phyloP scores from a whole-genome alignment of 257 asterid genomes.

The Nicotiana benthamiana region DNA sequence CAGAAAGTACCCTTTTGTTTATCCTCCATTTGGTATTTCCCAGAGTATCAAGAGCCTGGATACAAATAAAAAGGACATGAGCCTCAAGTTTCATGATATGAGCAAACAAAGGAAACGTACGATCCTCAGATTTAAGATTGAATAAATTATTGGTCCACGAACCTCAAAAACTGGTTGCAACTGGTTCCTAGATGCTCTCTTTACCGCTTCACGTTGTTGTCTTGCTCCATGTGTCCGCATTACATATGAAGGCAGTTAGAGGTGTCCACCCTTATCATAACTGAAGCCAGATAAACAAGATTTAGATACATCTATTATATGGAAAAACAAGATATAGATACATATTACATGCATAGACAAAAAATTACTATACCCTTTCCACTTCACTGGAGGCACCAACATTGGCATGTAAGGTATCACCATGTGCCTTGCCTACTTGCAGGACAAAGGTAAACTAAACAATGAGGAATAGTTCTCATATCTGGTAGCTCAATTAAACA shows the following conservation, averaged over 20 bases:
- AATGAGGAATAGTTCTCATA: background rate
- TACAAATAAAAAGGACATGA: slow-evolving; percentile 8
- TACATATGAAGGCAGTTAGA: slow-evolving; percentile 76
- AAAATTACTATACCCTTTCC: slow-evolving; percentile 63
- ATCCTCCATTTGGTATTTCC: slow-evolving; percentile 95
- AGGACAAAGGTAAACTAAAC: slow-evolving; percentile 4
- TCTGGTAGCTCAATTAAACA: background rate
- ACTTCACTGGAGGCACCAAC: slow-evolving; percentile 88
- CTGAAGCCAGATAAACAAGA: slow-evolving; percentile 28
- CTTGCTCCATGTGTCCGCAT: slow-evolving; percentile 97
- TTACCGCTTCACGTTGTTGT: slow-evolving; percentile 84
- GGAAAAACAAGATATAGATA: background rate
- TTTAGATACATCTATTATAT: background rate
- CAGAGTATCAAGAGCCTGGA: slow-evolving; percentile 88
- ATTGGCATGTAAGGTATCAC: slow-evolving; percentile 98
- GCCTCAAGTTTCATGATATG: slow-evolving; percentile 1
- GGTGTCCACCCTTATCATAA: slow-evolving; percentile 85
- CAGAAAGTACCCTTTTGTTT: slow-evolving; percentile 67
- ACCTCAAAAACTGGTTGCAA: slow-evolving; percentile 80
- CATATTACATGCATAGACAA: background rate
- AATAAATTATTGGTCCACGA: slow-evolving; percentile 11
- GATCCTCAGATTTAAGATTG: slow-evolving; percentile 6
- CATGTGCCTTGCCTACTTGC: slow-evolving; percentile 85
- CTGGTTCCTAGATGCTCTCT: slow-evolving; percentile 56
- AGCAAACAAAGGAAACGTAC: background rate